Evolutionary conservation across 106 monocot genomes (phyloP), one percentile per base, ranked within the genome.

Genomic region (Posidonia australis): DNA sequence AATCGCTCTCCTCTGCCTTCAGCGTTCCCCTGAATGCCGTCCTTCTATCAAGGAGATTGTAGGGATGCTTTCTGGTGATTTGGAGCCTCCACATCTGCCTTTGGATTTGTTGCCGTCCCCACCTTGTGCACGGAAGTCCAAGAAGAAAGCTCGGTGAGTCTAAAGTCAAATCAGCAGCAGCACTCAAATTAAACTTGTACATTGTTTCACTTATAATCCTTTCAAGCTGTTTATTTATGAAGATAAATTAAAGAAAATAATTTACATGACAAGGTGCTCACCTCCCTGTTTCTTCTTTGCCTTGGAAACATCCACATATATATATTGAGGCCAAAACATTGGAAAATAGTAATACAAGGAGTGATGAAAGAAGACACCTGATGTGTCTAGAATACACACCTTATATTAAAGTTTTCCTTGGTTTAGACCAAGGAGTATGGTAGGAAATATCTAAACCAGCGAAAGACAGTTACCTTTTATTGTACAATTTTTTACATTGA

Each of bases 31-130:
- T 14, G 55, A 72, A 32, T 61, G 73, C 26, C 73, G 96, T 1
- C 96, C 96, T 1, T 75, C 75, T 7, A 83, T 68, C 58, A 81
- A 82, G 59, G 90, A 90, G 46, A 70, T 98, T 44, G 43, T 98
- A 13, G 74, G 55, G n/a, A 90, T 98, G 78, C 83, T 98, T 13
- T 74, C 80, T 17, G 96, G 90, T 17, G 76, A 90, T 48, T 69
- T 67, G 20, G 85, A 98, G 77, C 76, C 74, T 41, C 96, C 90
- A 5, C 63, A 67, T 41, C 76, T 90, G 22, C 96, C 96, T 10
- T 18, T 90, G 22, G 96, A 98, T 75, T 98, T 98, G 73, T 90
- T 90, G 7, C 94, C 86, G 2, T 84, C 90, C 5, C 96, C 90
- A 0, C 90, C 86, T 5, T 72, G 80, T 75, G 84, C 80, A 28